Percentiles rank a stretch among this genome's conserved stretches.
These are phyloP conservation scores for Skeletonema menzelii DNA, from an alignment of 108 stramenopile genomes.

Conservation along the genomic window DNA sequence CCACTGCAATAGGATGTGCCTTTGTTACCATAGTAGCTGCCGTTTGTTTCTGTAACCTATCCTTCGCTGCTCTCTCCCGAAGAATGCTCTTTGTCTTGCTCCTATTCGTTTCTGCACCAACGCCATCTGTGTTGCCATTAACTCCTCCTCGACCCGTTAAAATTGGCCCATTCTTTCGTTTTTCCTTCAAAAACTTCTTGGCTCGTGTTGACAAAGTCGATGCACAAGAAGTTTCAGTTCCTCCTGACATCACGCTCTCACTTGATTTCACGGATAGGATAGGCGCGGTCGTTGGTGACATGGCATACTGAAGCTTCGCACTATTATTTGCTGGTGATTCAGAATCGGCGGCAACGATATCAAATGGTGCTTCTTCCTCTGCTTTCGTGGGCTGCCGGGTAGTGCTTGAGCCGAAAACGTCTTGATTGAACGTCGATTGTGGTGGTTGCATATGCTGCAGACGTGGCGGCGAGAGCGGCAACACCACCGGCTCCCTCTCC, in stretches of 20 bases:
- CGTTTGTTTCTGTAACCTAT: background rate
- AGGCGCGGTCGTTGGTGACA: background rate
- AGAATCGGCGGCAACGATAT: background rate
- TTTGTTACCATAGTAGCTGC: background rate
- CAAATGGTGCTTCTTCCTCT: background rate
- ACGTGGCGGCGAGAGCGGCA: background rate
- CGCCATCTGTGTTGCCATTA: background rate
- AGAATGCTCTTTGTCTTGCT: slow-evolving; percentile 17
- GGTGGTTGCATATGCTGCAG: background rate
- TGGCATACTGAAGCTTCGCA: background rate
- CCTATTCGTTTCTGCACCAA: slow-evolving; percentile 4
- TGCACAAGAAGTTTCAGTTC: slow-evolving; percentile 16
- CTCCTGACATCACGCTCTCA: slow-evolving; percentile 28
- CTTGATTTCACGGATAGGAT: background rate
- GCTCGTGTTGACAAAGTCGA: slow-evolving; percentile 36
- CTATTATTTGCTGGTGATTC: background rate
- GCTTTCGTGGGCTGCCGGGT: background rate
- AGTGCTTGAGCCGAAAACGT: background rate
- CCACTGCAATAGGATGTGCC: background rate
- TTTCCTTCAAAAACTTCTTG: slow-evolving; percentile 32
- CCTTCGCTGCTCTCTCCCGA: slow-evolving; percentile 8
- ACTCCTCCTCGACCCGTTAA: background rate
- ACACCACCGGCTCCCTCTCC: background rate
- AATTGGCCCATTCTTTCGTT: slow-evolving; percentile 15
- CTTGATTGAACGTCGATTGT: background rate